phyloP scores from a whole-genome alignment of 2,329 filamentous ascomycete species.

The Colletotrichum eleusines region DNA sequence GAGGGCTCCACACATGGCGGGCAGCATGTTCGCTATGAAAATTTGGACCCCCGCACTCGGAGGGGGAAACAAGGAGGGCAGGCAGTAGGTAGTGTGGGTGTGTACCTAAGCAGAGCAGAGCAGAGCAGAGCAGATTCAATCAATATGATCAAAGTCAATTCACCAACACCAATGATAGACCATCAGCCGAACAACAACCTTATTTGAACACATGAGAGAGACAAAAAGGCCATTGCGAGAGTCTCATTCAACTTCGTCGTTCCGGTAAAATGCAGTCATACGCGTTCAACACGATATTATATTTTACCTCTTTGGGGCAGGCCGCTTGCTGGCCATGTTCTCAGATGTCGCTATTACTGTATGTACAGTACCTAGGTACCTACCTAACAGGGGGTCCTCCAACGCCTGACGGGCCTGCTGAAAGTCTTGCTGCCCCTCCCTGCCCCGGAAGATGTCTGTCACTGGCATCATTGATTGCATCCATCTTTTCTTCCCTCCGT shows the following conservation, averaged over 20 bases:
- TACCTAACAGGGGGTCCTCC: not conserved
- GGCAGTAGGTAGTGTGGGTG: too few relatives aligned
- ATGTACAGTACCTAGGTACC: too few relatives aligned
- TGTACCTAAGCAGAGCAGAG: not conserved
- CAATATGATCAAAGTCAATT: slow-evolving; percentile 6
- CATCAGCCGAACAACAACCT: slow-evolving; percentile 13
- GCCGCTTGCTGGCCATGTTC: not conserved
- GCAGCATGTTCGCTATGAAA: slow-evolving; percentile 20
- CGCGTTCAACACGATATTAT: not conserved
- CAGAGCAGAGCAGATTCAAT: not conserved
- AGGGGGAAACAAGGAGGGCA: too few relatives aligned
- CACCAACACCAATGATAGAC: not conserved
- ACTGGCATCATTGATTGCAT: not conserved
- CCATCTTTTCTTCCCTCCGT: not conserved
- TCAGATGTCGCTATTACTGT: too few relatives aligned
- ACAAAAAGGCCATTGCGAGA: not conserved
- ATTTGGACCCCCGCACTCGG: slow-evolving; percentile 39
- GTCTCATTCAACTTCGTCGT: not conserved
- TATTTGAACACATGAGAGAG: not conserved
- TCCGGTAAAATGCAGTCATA: not conserved
- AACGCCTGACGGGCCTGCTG: slow-evolving; percentile 6
- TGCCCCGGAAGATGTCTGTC: not conserved
- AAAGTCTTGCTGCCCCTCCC: not conserved
- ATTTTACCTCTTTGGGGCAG: not conserved
- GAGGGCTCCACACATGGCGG: slow-evolving; percentile 16